phyloP scores from a whole-genome alignment of 257 asterid genomes.

The Hygrophila difformis region DNA sequence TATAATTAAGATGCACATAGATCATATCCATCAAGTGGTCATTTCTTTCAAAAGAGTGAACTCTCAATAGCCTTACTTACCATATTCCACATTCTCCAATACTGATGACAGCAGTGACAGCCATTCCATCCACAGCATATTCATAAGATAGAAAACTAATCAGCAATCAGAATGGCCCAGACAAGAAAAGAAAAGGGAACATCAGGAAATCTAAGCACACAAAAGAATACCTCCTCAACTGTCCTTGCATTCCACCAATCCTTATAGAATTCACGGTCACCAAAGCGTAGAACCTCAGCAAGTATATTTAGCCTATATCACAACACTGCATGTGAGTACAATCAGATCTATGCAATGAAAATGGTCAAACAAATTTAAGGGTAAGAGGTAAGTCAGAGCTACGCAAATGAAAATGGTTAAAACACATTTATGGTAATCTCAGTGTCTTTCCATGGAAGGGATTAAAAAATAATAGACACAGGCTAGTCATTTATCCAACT shows the following conservation, averaged over 20 bases:
- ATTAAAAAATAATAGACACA: background rate
- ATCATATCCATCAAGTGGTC: constrained; percentile 7
- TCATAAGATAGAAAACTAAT: constrained; percentile 17
- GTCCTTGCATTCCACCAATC: constrained; percentile 99
- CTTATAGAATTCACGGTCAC: constrained; percentile 98
- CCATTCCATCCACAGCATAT: constrained; percentile 17
- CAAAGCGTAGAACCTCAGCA: constrained; percentile 86
- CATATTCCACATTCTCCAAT: constrained; percentile 99
- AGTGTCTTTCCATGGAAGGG: constrained; percentile 8
- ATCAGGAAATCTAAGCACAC: background rate
- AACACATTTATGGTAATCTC: constrained; percentile 13
- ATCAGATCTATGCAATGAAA: constrained; percentile 20
- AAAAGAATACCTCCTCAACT: constrained; percentile 70
- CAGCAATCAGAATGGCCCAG: constrained; percentile 10
- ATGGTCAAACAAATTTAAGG: constrained; percentile 7
- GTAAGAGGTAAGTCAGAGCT: no score
- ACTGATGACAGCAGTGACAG: constrained; percentile 48
- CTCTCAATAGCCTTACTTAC: constrained; percentile 34
- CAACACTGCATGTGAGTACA: constrained; percentile 30
- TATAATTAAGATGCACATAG: no score
- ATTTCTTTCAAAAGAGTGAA: constrained; percentile 7
- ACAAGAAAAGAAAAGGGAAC: background rate
- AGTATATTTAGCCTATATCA: constrained; percentile 90
- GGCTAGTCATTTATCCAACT: background rate
- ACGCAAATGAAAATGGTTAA: no score